Evolutionary conservation across 768 basidiomycete species (phyloP).

Genomic region (Hygrocybe punicea): DNA sequence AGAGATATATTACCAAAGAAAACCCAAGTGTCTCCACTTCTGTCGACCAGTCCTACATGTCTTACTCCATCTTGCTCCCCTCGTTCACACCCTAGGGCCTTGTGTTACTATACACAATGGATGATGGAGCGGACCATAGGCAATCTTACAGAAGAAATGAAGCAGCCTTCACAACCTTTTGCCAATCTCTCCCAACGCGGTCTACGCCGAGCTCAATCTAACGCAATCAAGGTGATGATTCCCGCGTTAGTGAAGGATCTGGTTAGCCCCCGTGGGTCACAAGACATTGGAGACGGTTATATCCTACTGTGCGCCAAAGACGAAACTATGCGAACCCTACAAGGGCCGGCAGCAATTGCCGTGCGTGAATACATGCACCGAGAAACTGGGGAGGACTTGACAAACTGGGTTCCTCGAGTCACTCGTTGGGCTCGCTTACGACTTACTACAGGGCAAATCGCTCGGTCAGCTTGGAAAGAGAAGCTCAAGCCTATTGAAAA

Average conservation of each 20-base stretch:
- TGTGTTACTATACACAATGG: constrained; percentile 13
- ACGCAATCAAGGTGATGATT: constrained; percentile 1
- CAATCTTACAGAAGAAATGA: constrained; percentile 15
- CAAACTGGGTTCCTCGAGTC: background rate
- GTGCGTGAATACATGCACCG: background rate
- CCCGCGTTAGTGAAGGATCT: constrained; percentile 19
- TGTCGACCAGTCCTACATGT: constrained; percentile 15
- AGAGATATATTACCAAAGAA: constrained; percentile 16
- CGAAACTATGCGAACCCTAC: background rate
- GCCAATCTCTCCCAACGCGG: constrained; percentile 20
- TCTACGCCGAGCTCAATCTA: constrained; percentile 1
- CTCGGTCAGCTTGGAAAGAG: constrained; percentile 22
- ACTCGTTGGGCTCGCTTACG: constrained; percentile 19
- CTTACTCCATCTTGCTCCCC: constrained; percentile 13
- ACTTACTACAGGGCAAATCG: constrained; percentile 25
- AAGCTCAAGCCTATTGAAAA: background rate
- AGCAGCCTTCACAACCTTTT: constrained; percentile 19
- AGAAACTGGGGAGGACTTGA: background rate
- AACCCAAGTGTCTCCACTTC: constrained; percentile 18
- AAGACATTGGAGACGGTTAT: constrained; percentile 4
- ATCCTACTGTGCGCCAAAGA: constrained; percentile 1
- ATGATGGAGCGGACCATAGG: constrained; percentile 19
- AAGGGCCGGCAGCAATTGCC: background rate
- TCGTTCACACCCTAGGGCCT: constrained; percentile 16
- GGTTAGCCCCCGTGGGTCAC: constrained; percentile 12